phyloP scores from a whole-genome alignment of 805 yeast genomes.

The Pichia heedii region DNA sequence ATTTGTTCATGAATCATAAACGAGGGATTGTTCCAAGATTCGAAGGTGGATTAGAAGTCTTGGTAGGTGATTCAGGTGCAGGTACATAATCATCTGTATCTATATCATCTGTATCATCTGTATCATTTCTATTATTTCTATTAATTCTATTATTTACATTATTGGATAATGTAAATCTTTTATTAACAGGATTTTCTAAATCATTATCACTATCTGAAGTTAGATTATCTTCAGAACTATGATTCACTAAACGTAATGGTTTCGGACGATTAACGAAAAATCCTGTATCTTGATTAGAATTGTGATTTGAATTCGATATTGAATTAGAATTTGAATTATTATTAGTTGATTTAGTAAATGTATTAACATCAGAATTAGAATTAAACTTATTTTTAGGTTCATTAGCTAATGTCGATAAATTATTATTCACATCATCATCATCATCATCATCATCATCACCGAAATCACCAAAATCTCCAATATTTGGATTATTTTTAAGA shows the following conservation, averaged over 20 bases:
- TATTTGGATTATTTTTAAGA: conserved; percentile 14
- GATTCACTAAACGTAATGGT: conserved; percentile 18
- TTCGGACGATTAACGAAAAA: conserved; percentile 25
- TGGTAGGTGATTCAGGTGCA: background rate
- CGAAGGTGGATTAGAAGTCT: background rate
- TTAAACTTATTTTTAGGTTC: conserved; percentile 12
- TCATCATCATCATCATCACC: conserved; percentile 19
- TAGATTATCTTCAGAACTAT: background rate
- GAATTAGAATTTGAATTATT: background rate
- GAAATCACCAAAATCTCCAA: conserved; percentile 18
- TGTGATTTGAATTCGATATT: background rate
- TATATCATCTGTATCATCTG: background rate
- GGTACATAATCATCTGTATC: background rate
- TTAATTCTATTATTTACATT: background rate
- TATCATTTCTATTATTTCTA: too few relatives aligned
- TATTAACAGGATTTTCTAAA: background rate
- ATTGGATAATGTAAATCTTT: too few relatives aligned
- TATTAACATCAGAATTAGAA: conserved; percentile 1
- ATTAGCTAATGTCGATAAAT: conserved; percentile 10
- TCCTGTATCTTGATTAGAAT: conserved; percentile 13
- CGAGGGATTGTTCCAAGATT: background rate
- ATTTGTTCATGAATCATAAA: background rate
- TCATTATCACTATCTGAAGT: background rate
- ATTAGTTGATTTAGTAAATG: background rate
- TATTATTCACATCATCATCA: conserved; percentile 21